Percentiles rank a stretch among this genome's conserved stretches.
phyloP scores from a whole-genome alignment of 2,329 filamentous ascomycete genomes.

The Dactylonectria macrodidyma region DNA sequence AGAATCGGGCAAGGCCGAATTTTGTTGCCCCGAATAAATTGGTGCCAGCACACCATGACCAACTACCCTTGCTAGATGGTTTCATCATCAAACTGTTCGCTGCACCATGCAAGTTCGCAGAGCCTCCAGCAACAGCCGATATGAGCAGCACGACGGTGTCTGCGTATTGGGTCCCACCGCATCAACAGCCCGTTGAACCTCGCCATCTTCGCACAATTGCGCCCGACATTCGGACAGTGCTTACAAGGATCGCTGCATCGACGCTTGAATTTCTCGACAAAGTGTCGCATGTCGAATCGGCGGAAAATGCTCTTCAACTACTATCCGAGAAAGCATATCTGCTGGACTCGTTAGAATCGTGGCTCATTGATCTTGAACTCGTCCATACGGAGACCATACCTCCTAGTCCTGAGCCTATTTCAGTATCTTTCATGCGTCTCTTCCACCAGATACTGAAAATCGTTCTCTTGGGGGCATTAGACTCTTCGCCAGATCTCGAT shows the following conservation, averaged over 20 bases:
- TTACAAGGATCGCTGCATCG: slow-evolving; percentile 51
- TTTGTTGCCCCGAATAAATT: slow-evolving; percentile 47
- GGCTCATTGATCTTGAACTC: slow-evolving; percentile 51
- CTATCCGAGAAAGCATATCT: slow-evolving; percentile 50
- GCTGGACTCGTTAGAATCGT: slow-evolving; percentile 51
- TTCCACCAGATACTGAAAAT: slow-evolving; percentile 54
- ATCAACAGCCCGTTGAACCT: slow-evolving; percentile 42
- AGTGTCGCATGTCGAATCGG: slow-evolving; percentile 46
- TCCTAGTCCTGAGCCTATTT: slow-evolving; percentile 46
- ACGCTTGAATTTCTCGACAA: slow-evolving; percentile 53
- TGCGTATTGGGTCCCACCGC: slow-evolving; percentile 38
- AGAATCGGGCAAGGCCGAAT: slow-evolving; percentile 56
- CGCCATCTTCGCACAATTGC: slow-evolving; percentile 50
- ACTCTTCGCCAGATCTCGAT: slow-evolving; percentile 47
- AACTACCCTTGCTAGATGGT: slow-evolving; percentile 57
- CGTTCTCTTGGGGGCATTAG: slow-evolving; percentile 52
- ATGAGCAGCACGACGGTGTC: slow-evolving; percentile 33
- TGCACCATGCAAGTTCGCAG: slow-evolving; percentile 59
- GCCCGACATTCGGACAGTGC: slow-evolving; percentile 55
- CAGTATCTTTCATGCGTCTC: slow-evolving; percentile 53
- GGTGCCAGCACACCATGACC: slow-evolving; percentile 49
- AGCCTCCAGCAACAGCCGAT: slow-evolving; percentile 42
- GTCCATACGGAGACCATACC: slow-evolving; percentile 35
- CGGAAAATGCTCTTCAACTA: slow-evolving; percentile 43
- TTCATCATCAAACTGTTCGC: slow-evolving; percentile 60